A percentile compares a stretch with the other conserved stretches of the same genome.
phyloP scores from a whole-genome alignment of 2,329 filamentous ascomycete genomes.

The Cadophora malorum region DNA sequence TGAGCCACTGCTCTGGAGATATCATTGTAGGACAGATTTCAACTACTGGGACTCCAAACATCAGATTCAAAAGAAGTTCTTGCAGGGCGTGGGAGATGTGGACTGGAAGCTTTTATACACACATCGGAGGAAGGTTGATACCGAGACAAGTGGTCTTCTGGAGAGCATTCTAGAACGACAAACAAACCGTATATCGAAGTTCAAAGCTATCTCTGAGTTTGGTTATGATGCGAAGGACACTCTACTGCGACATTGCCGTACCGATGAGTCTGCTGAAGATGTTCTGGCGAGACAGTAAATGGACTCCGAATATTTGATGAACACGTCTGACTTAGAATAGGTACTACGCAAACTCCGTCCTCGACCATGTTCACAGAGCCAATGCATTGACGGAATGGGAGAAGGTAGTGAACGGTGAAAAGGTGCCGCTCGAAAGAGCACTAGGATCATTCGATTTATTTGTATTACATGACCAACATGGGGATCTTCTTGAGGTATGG shows the following conservation, averaged over 20 bases:
- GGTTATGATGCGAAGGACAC: slow-evolving; percentile 92
- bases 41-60: slow-evolving; percentile 76
- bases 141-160: slow-evolving; percentile 59
- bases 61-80: slow-evolving; percentile 62
- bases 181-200: slow-evolving; percentile 70
- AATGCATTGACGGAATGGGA: slow-evolving; percentile 82
- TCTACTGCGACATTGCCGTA: slow-evolving; percentile 70
- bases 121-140: slow-evolving; percentile 59
- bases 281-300: slow-evolving; percentile 73
- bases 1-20: slow-evolving; percentile 80
- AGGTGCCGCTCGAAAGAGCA: slow-evolving; percentile 71
- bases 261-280: slow-evolving; percentile 66
- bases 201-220: slow-evolving; percentile 72
- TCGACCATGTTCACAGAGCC: slow-evolving; percentile 81
- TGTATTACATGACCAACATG: slow-evolving; percentile 72
- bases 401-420: slow-evolving; percentile 56
- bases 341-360: slow-evolving; percentile 75
- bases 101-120: slow-evolving; percentile 79
- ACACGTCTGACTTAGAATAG: slow-evolving; percentile 49
- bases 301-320: not conserved
- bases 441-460: slow-evolving; percentile 91
- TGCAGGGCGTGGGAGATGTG: slow-evolving; percentile 58
- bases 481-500: slow-evolving; percentile 73
- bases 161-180: slow-evolving; percentile 75
- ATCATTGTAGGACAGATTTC: slow-evolving; percentile 74